Evolutionary conservation across 208 protist species (phyloP), one percentile per base, ranked within the genome.

Genomic region (Leptomonas seymouri): DNA sequence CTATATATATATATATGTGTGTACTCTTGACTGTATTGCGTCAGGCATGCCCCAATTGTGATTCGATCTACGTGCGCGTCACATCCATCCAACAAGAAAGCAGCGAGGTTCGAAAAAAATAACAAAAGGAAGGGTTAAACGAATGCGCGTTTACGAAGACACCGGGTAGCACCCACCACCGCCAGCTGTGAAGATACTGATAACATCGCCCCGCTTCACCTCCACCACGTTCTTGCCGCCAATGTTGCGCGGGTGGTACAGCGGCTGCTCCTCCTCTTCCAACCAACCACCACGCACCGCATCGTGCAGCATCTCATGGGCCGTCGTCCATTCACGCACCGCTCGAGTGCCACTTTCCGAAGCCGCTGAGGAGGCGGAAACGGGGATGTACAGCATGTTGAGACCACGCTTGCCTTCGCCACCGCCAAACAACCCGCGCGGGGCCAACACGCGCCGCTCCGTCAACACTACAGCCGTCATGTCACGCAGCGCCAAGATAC

Each of bases 381-480:
- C 54, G 4, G 83, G 83, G 15, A 80, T 67, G 53, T 83, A 65
- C 20, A 91, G 30, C 57, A 87, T 72, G 76, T 94, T 91, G 30
- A 86, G 64, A 16, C 97, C 97, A 16, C 78, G 72, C 65, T 56
- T 36, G 21, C 93, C 97, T 46, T 84, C 54, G 0, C 67, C 65
- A 14, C 97, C 97, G 25, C 93, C 94, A 20, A 80, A 68, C 18
- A 98, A 45, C 3, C 97, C 97, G 48, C 78, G 74, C 23, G 97
- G 97, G 23, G 82, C 78, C 31, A 97, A 65, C 34, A 89, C 80
- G 48, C 97, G 85, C 16, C 97, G 81, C 72, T 98, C 97, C 20
- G 93, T 95, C 28, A 98, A 74, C n/a, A 99, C 82, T 18, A 90
- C 85, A 0, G 93, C 93, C 23, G 73, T 82, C 76, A 93, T 87